Evolutionary conservation across 305 asterid species (phyloP).

Genomic region (Fraxinus floribunda): DNA sequence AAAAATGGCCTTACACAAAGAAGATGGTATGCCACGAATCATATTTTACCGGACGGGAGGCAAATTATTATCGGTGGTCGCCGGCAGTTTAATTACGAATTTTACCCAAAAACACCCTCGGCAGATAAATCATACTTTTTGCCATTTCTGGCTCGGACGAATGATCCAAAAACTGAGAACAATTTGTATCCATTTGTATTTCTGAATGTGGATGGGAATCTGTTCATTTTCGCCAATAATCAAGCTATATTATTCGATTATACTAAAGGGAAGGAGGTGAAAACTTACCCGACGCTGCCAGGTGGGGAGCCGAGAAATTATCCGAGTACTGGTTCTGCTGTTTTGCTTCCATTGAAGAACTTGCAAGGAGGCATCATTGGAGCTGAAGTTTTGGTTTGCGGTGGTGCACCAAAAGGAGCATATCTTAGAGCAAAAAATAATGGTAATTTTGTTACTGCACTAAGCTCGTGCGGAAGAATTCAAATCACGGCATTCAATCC

Average conservation of each 20-base stretch:
- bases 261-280: conserved; percentile 27
- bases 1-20: background rate
- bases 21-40: conserved; percentile 23
- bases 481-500: conserved; percentile 43
- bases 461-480: conserved; percentile 47
- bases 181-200: conserved; percentile 54
- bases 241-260: conserved; percentile 52
- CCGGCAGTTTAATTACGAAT: conserved; percentile 10
- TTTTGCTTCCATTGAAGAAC: conserved; percentile 43
- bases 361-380: background rate
- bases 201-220: conserved; percentile 49
- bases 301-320: conserved; percentile 61
- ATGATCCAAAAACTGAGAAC: conserved; percentile 40
- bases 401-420: conserved; percentile 57
- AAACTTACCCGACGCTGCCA: conserved; percentile 46
- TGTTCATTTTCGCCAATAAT: conserved; percentile 57
- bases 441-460: conserved; percentile 29
- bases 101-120: conserved; percentile 34
- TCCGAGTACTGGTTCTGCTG: conserved; percentile 61
- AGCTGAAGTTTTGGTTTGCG: conserved; percentile 51
- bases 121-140: conserved; percentile 23
- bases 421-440: conserved; percentile 27
- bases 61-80: conserved; percentile 16
- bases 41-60: conserved; percentile 18
- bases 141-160: conserved; percentile 40